Conservation (phyloP, 768 basidiomycete species). For the Peribolospora baueri region DNA sequence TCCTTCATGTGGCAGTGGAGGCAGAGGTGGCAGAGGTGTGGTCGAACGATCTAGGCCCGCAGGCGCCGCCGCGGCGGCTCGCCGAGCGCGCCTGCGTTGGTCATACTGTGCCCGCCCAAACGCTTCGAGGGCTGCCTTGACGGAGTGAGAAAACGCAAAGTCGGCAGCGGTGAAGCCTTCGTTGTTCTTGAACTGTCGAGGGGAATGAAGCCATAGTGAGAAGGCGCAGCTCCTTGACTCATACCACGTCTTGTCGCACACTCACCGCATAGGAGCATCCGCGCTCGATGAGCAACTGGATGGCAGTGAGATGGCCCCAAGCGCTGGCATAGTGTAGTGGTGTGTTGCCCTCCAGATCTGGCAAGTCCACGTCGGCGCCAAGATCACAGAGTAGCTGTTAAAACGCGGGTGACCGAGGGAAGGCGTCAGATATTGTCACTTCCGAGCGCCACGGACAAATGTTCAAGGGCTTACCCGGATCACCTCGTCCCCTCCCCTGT, state of each 20-base stretch:
- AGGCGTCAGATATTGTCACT: no score
- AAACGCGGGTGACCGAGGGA: not conserved
- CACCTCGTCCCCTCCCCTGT: conserved; percentile 9
- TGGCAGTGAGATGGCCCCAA: conserved; percentile 4
- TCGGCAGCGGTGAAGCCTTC: conserved; percentile 12
- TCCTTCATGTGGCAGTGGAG: no score
- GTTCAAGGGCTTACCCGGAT: conserved; percentile 3
- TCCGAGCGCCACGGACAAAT: no score
- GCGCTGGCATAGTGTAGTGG: conserved; percentile 12
- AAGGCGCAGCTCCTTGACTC: no score
- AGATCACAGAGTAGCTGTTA: conserved; percentile 10
- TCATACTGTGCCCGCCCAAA: no score
- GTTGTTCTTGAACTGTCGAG: conserved; percentile 6
- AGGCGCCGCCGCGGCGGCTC: no score
- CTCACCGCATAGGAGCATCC: conserved; percentile 5
- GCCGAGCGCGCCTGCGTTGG: no score
- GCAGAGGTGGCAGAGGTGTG: no score
- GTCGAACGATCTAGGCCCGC: no score
- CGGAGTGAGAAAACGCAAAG: conserved; percentile 4
- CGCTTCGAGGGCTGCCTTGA: no score
- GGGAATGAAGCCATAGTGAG: no score
- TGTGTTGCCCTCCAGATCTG: conserved; percentile 12
- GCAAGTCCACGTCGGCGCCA: conserved; percentile 12
- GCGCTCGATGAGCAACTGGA: conserved; percentile 10
- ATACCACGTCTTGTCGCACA: no score